Evolutionary conservation across 495 filamentous ascomycete genomes (phyloP), one percentile per base, ranked within the genome.

Genomic region (Polyplosphaeria fusca): DNA sequence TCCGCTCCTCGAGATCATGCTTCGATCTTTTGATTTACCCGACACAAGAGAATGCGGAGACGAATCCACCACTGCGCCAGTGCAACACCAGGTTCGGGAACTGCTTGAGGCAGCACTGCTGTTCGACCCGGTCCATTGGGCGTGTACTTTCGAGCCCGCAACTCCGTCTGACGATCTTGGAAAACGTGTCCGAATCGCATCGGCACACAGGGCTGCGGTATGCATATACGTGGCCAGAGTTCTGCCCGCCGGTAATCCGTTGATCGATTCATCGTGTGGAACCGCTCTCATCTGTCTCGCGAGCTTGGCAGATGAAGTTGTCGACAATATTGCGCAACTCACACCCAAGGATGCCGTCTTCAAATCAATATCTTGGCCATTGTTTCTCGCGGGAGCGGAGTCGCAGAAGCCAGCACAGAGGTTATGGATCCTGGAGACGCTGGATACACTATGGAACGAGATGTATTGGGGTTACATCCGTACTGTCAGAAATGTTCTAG

Each of bases 391-490:
- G 3, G 61, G 61, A 7, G 61, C 56, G 3, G 61, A 65, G 47
- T 41, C 43, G 14, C 41, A 56, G 13, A 30, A 57, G 25, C 51
- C 46, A 7, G 47, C 24, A 5, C 46, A 65, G 46, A 35, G 57
- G 13, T 26, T 18, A 3, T 53, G 52, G 56, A 57, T 65, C 19
- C 40, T 60, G 51, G 47, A 57, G 16, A 51, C 19, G 5, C 26
- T 65, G 27, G 47, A 60, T 23, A 30, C 20, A 9, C 49, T 60
- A 5, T 65, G 44, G 23, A 46, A 43, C 20, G 45, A 28, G 7
- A 39, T 65, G 56, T 55, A 48, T n/a, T 65, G 61, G 61, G 57
- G 57, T 2, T 65, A 65, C 27, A 57, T 65, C 13, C 45, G 30
- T 2, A 65, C 51, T 12, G 57, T 60, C 9, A 52, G 52, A 24